Percentiles rank a stretch among this genome's conserved stretches.
phyloP scores from a whole-genome alignment of 257 asterid genomes.

The Nicotiana noctiflora region DNA sequence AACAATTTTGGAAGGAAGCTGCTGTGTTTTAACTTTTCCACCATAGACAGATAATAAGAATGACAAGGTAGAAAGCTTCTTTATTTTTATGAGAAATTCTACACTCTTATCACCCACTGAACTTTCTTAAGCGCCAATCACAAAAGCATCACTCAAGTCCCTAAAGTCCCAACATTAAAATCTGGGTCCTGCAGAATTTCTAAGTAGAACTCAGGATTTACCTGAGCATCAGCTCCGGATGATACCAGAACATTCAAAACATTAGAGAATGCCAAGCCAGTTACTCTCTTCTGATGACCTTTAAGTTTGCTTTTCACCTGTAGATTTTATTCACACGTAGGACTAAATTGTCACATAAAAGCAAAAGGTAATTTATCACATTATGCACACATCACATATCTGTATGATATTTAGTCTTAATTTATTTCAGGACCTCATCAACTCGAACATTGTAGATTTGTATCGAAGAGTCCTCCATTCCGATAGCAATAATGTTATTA shows the following conservation, averaged over 20 bases:
- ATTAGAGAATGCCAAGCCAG: conserved; percentile 71
- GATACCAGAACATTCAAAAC: conserved; percentile 51
- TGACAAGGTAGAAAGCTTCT: background rate
- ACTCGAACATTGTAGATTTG: conserved; percentile 46
- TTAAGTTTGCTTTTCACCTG: conserved; percentile 47
- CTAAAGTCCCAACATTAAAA: background rate
- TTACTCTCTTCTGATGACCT: conserved; percentile 63
- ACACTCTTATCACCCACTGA: background rate
- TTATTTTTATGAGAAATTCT: background rate
- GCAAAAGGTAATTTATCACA: background rate
- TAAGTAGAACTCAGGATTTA: background rate
- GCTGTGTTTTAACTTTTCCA: background rate
- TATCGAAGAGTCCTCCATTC: conserved; percentile 64
- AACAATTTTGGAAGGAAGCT: background rate
- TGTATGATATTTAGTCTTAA: background rate
- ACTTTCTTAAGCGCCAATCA: background rate
- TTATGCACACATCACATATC: background rate
- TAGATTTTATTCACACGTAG: conserved; percentile 7
- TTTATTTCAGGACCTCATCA: conserved; percentile 42
- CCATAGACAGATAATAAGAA: background rate
- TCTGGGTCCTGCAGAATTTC: background rate
- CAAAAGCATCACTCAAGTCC: background rate
- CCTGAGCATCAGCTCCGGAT: conserved; percentile 74
- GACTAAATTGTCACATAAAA: background rate
- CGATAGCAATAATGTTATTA: conserved; percentile 61